These are phyloP conservation scores for Talaromyces borbonicus DNA, from an alignment of 495 filamentous ascomycete genomes.

Conservation along the genomic window DNA sequence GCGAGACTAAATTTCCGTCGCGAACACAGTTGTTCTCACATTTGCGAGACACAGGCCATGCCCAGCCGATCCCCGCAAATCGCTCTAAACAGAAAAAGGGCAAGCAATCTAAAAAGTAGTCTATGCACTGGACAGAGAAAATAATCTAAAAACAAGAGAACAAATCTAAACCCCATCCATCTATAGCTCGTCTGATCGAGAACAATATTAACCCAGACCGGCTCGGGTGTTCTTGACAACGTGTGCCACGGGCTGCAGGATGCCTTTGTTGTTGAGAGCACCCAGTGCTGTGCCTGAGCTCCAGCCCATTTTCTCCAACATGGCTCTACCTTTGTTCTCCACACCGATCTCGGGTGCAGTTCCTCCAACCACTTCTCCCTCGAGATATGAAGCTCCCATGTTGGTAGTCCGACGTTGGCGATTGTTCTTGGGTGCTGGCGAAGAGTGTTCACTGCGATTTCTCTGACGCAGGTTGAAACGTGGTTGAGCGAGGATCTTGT, in stretches of 20 bases:
- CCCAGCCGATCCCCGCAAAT: constrained; percentile 31
- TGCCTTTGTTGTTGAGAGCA: constrained; percentile 73
- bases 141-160: too few relatives aligned
- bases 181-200: neutral
- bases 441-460: neutral
- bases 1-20: constrained; percentile 51
- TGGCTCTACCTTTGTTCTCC: constrained; percentile 74
- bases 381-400: constrained; percentile 48
- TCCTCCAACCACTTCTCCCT: constrained; percentile 86
- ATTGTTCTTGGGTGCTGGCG: constrained; percentile 7
- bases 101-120: constrained; percentile 14
- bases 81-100: constrained; percentile 17
- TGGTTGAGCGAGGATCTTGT: constrained; percentile 21
- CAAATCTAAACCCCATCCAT: neutral
- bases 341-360: constrained; percentile 72
- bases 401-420: constrained; percentile 25
- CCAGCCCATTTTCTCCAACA: constrained; percentile 99
- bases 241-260: constrained; percentile 75
- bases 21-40: constrained; percentile 67
- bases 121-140: neutral
- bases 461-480: constrained; percentile 6
- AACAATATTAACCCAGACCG: constrained; percentile 59
- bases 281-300: constrained; percentile 81
- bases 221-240: constrained; percentile 78
- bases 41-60: constrained; percentile 54